Evolutionary conservation across 768 basidiomycete genomes (phyloP), one percentile per base, ranked within the genome.

Genomic region (Hygrocybe punicea): DNA sequence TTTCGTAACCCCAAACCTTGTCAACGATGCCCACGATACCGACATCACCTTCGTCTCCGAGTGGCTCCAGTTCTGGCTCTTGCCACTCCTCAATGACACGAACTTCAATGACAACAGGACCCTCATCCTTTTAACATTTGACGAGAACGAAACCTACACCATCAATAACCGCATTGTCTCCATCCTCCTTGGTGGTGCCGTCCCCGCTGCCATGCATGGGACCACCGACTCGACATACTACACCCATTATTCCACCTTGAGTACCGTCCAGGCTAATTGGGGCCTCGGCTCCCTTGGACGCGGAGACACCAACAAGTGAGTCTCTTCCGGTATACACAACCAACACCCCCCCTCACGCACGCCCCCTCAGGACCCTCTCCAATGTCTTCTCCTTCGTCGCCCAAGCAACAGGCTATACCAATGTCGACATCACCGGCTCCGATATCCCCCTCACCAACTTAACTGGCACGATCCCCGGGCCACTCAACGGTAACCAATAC

Each of bases 1-100:
- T 8, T 85, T 82, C 60, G 72, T 87, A 53, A 85, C 85, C 1
- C 85, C 85, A 11, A 86, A 87, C 65, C 71, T 83, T 74, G 71
- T 76, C 49, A 78, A 86, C 62, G 84, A 85, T 59, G 84, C 71
- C 1, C 85, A 85, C 58, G 84, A 87, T 65, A 85, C 85, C 4
- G 75, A 72, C 21, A 67, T 83, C 58, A 77, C 72, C 55, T 84
- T 78, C 59, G 69, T 74, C 3, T 69, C 69, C 9, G 58, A 63
- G 6, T 87, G 80, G 79, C 61, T 83, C 24, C 59, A 63, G 21
- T 81, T 68, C 61, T 86, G 80, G 75, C 70, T 87, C 33, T 25
- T 73, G 13, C 81, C 84, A 1, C 63, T 85, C 10, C 77, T 87
- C 39, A 55, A 70, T 2, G 71, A 85, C 66, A 47, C 69, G 6